Percentiles rank a stretch among this genome's conserved stretches.
Conservation (phyloP, 495 filamentous ascomycete species). For the Penicillium waksmanii region DNA sequence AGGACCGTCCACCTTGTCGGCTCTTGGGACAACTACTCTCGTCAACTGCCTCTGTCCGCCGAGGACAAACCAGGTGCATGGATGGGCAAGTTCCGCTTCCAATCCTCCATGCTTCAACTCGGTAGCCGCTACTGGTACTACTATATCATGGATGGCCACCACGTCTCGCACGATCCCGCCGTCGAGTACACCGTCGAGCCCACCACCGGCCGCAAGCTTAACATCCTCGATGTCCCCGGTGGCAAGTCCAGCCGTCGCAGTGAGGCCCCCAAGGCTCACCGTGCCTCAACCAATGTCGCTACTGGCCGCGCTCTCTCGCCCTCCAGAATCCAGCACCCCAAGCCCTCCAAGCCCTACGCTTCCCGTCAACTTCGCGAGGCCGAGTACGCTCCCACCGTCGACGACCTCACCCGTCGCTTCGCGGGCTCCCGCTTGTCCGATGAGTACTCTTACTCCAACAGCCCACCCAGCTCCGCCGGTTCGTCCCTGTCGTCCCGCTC, state of each 20-base stretch:
- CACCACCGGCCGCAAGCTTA: slow-evolving; percentile 93
- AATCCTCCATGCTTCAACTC: slow-evolving; percentile 77
- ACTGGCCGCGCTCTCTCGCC: slow-evolving; percentile 86
- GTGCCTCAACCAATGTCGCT: slow-evolving; percentile 63
- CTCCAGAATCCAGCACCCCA: slow-evolving; percentile 87
- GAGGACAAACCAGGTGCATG: slow-evolving; percentile 87
- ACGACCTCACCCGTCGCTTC: slow-evolving; percentile 75
- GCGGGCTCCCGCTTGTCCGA: slow-evolving; percentile 72
- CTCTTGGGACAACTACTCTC: slow-evolving; percentile 96
- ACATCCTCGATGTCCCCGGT: slow-evolving; percentile 70
- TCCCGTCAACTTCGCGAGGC: slow-evolving; percentile 81
- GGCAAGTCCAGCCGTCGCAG: slow-evolving; percentile 34
- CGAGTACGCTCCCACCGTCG: slow-evolving; percentile 71
- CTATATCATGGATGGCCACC: slow-evolving; percentile 99
- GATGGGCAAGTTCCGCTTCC: slow-evolving; percentile 96
- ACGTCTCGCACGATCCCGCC: slow-evolving; percentile 95
- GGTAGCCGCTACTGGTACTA: slow-evolving; percentile 99
- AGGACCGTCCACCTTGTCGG: slow-evolving; percentile 98
- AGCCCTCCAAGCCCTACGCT: slow-evolving; percentile 83
- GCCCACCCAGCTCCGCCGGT: slow-evolving; percentile 72
- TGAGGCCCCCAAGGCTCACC: slow-evolving; percentile 32
- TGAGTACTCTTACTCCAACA: slow-evolving; percentile 63
- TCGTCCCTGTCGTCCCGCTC: slow-evolving; percentile 78
- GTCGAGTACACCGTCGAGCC: slow-evolving; percentile 89
- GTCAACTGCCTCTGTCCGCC: slow-evolving; percentile 89